Conservation (phyloP, 2,329 filamentous ascomycete genomes). For the Rhynchosporium agropyri region DNA sequence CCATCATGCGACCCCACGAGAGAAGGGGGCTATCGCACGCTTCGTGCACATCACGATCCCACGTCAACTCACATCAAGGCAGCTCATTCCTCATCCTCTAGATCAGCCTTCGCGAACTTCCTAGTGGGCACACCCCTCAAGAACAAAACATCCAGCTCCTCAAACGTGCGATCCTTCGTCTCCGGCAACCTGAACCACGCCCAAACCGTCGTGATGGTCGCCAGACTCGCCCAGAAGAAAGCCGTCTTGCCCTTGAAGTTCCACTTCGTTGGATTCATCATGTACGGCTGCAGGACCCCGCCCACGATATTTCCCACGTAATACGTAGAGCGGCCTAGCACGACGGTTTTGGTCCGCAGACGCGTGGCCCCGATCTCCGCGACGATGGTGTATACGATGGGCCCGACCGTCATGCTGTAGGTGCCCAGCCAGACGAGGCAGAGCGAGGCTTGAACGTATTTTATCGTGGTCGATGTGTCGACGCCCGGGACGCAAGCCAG, state of each 20-base stretch:
- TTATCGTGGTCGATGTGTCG: conserved; percentile 20
- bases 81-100: conserved; percentile 13
- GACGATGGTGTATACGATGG: conserved; percentile 44
- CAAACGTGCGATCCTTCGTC: conserved; percentile 44
- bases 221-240: conserved; percentile 47
- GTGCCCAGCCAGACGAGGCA: conserved; percentile 35
- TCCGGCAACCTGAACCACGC: conserved; percentile 54
- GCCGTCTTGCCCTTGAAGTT: conserved; percentile 45
- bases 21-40: no score
- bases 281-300: conserved; percentile 41
- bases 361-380: conserved; percentile 44
- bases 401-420: conserved; percentile 46
- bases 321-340: conserved; percentile 42
- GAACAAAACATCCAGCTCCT: conserved; percentile 35
- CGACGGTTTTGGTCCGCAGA: conserved; percentile 41
- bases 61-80: background rate
- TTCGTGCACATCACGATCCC: no score
- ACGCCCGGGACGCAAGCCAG: conserved; percentile 27
- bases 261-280: conserved; percentile 49
- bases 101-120: conserved; percentile 20
- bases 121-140: conserved; percentile 24
- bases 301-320: conserved; percentile 42
- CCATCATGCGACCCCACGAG: no score
- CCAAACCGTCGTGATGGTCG: conserved; percentile 48
- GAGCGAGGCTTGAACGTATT: conserved; percentile 37